Base-by-base conservation (phyloP, 257 asterid genomes). In the Oldenlandia corymbosa region DNA sequence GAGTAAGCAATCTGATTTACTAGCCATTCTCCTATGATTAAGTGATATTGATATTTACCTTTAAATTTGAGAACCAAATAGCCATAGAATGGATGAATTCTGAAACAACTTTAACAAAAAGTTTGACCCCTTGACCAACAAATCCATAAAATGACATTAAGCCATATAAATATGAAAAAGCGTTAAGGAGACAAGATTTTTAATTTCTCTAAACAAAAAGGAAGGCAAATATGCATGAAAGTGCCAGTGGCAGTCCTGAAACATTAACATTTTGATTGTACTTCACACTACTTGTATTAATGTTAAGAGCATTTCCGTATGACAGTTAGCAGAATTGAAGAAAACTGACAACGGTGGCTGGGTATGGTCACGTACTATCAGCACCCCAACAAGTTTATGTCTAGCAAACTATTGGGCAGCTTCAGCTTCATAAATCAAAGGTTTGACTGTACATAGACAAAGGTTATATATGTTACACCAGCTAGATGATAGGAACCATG, bases 381-480 rank as follows among this genome's bases (percentile, higher is more conserved):
- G 76, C 26, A 91, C 98, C 58, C 98, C 98, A n/a, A 73, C 82
- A 36, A 91, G 90, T 78, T 78, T 69, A 57, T 91, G 96, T 55
- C 27, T 72, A 76, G 81, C 76, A 1, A 69, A 68, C 73, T 79
- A 75, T 59, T 85, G 95, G 94, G 76, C 90, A 34, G 65, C 91
- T 21, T 63, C 68, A 81, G 86, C 88, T 68, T 66, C 84, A 49
- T 83, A 68, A 64, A 28, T 61, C 18, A 49, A 52, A 11, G 24
- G 50, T 53, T 42, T 13, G 16, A 12, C 5, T n/a, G 32, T 7
- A 66, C 16, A 39, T 39, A 18, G 31, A 43, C 12, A 24, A 3
- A 50, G 34, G 10, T 24, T 48, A 58, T 13, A 37, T 36, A 52
- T 13, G 18, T 5, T 42, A 24, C 42, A 67, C 48, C 24, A 68